These are phyloP conservation scores for Auricularia heimuer DNA, from an alignment of 768 basidiomycete species.

Conservation along the genomic window DNA sequence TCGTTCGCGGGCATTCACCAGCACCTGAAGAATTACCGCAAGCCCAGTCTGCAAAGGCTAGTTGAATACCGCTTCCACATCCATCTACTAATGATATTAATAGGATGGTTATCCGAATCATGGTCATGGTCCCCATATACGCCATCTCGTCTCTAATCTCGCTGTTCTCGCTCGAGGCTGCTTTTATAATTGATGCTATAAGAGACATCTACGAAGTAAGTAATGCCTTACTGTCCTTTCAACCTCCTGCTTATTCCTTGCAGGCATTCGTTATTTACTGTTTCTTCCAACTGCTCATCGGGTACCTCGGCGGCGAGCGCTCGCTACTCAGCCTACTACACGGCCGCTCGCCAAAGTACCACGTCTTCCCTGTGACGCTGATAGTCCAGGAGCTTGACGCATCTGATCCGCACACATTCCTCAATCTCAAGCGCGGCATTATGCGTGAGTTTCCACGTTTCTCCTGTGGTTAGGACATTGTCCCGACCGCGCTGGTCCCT, in stretches of 20 bases:
- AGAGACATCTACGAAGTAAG: slow-evolving; percentile 91
- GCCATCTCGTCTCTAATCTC: slow-evolving; percentile 86
- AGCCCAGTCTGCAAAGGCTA: slow-evolving; percentile 71
- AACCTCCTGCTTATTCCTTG: neutral
- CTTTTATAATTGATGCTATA: slow-evolving; percentile 91
- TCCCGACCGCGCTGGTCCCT: too few relatives aligned
- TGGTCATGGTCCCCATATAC: slow-evolving; percentile 95
- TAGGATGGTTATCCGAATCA: slow-evolving; percentile 89
- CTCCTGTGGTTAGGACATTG: too few relatives aligned
- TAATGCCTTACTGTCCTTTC: slow-evolving; percentile 12
- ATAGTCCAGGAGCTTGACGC: slow-evolving; percentile 82
- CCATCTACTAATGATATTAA: neutral
- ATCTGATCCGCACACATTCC: slow-evolving; percentile 89
- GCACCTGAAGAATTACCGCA: slow-evolving; percentile 80
- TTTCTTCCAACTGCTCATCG: slow-evolving; percentile 74
- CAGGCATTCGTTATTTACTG: slow-evolving; percentile 93
- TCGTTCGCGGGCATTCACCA: slow-evolving; percentile 67
- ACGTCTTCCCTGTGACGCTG: slow-evolving; percentile 78
- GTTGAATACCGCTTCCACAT: slow-evolving; percentile 10
- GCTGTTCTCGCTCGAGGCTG: slow-evolving; percentile 85
- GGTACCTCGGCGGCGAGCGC: slow-evolving; percentile 86
- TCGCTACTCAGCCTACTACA: slow-evolving; percentile 87
- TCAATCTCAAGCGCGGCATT: slow-evolving; percentile 91
- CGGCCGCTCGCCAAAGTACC: slow-evolving; percentile 78
- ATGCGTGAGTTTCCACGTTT: slow-evolving; percentile 77